Conservation (phyloP, 2,329 filamentous ascomycete species). For the Fusarium marasasianum region DNA sequence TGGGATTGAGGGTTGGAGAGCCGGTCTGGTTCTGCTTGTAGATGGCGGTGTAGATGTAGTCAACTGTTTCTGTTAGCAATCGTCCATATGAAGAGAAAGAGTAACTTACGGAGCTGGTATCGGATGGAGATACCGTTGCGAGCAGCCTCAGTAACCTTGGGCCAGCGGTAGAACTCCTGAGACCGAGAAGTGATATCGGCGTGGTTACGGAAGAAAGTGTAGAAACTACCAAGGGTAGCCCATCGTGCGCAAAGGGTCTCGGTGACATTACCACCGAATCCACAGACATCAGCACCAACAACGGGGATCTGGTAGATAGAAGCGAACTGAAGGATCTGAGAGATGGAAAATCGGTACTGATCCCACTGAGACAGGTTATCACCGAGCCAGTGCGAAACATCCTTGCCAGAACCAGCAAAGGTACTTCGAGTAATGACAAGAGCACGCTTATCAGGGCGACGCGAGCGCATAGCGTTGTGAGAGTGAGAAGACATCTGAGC, state of each 20-base stretch:
- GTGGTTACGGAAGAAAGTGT: conserved; percentile 76
- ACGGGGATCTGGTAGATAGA: conserved; percentile 75
- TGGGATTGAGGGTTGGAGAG: conserved; percentile 71
- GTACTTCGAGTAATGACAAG: conserved; percentile 80
- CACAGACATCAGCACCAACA: conserved; percentile 79
- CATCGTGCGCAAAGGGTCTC: conserved; percentile 57
- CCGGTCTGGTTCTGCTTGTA: conserved; percentile 68
- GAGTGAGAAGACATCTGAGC: conserved; percentile 77
- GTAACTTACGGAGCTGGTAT: conserved; percentile 63
- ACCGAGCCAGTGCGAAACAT: conserved; percentile 71
- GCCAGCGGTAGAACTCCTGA: conserved; percentile 76
- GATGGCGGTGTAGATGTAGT: conserved; percentile 79
- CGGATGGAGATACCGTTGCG: conserved; percentile 73
- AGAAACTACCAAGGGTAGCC: conserved; percentile 73
- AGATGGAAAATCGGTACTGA: conserved; percentile 67
- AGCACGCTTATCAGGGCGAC: conserved; percentile 71
- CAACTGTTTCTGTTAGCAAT: conserved; percentile 52
- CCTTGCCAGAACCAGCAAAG: conserved; percentile 74
- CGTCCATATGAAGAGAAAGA: too few species aligned
- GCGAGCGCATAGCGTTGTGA: conserved; percentile 70
- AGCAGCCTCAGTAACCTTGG: conserved; percentile 67
- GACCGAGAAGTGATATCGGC: conserved; percentile 54
- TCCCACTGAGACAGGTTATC: conserved; percentile 59
- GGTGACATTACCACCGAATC: conserved; percentile 69
- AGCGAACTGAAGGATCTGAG: conserved; percentile 68